Base-by-base conservation (phyloP, 176 grass and related monocot genomes). In the Cenchrus americanus region DNA sequence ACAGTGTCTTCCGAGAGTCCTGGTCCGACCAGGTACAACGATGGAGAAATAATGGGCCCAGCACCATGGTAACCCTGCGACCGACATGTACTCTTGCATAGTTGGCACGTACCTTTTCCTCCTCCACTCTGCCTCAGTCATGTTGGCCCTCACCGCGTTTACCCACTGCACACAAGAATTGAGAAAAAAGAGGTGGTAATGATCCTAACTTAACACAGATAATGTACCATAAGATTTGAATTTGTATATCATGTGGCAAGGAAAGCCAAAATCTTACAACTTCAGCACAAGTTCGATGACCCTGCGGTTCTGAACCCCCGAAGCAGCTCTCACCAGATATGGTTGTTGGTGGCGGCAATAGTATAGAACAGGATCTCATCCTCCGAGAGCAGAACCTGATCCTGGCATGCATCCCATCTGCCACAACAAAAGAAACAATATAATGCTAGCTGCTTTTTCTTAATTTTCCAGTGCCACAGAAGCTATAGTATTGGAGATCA, bases 61-160 rank as follows among this genome's bases (percentile, higher is more conserved):
- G 8, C 48, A 49, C 34, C 34, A 37, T 3, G 3, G n/a, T 62
- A 21, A 62, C 18, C 40, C 75, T 4, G 60, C 76, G 2, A 50
- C 60, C 2, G 23, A 0, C 76, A 65, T 32, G 76, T 79, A 79
- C 60, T 79, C 76, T 30, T 78, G 59, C 58, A 63, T 62, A 14
- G 58, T 27, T 14, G 76, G 73, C 30, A 59, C 27, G 3, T 76
- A 7, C 5, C 19, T 14, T 8, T 22, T 21, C 17, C 18, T 42
- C 5, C 18, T 59, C 73, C 73, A 76, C 73, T 76, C 53, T 7
- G 52, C 73, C 51, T 76, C 52, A 10, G 6, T 4, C 73, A 37
- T 76, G 5, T 7, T 0, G 8, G 18, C 9, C 34, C 32, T 57
- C 17, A 19, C 52, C 5, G 0, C 14, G 10, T 76, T 10, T 7